A percentile compares a stretch with the other conserved stretches of the same genome.
Conservation (phyloP, 345 rosid species). For the Citrus sp. region DNA sequence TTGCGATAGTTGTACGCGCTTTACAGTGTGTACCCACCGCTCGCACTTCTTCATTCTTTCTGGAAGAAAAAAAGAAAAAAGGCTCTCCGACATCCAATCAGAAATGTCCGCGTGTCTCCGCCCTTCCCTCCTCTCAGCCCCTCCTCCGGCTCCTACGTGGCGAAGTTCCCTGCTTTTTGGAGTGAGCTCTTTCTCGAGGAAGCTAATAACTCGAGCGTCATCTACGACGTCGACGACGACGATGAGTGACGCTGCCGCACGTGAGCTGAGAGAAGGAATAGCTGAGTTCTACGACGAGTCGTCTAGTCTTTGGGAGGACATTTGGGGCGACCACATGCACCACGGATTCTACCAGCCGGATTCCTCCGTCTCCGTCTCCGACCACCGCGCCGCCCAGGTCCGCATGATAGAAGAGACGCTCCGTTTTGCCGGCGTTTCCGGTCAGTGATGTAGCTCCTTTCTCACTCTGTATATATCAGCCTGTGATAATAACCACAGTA, state of each 20-base stretch:
- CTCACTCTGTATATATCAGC: neutral
- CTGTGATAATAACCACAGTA: neutral
- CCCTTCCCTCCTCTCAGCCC: neutral
- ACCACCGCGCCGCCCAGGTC: conserved; percentile 73
- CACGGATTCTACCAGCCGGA: conserved; percentile 77
- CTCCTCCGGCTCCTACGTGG: neutral
- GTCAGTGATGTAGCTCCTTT: conserved; percentile 12
- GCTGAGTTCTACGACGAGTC: conserved; percentile 90
- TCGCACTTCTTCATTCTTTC: neutral
- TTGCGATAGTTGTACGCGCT: neutral
- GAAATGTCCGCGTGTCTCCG: neutral
- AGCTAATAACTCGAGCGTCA: conserved; percentile 11
- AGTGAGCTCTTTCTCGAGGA: neutral
- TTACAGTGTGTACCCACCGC: neutral
- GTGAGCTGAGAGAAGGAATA: conserved; percentile 52
- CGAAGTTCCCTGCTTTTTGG: neutral
- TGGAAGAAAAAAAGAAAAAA: too few species aligned
- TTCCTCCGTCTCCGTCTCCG: conserved; percentile 34
- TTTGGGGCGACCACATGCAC: conserved; percentile 99
- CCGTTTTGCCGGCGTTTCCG: conserved; percentile 65
- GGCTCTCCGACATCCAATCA: neutral
- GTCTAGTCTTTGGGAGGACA: conserved; percentile 72
- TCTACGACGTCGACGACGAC: conserved; percentile 16
- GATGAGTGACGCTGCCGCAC: neutral
- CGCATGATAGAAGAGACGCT: conserved; percentile 89